Conservation (phyloP, 768 basidiomycete genomes). For the Ramaria rubella region DNA sequence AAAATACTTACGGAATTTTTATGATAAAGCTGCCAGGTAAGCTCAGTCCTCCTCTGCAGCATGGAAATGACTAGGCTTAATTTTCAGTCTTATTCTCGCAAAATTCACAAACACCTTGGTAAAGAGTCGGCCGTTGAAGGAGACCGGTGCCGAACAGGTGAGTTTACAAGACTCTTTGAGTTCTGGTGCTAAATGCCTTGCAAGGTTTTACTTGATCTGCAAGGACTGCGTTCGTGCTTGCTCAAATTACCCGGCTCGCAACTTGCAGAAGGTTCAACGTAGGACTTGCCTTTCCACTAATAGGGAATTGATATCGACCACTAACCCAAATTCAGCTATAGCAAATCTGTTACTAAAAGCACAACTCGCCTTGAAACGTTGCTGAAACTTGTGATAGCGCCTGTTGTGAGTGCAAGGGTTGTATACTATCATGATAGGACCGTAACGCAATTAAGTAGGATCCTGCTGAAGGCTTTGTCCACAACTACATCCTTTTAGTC, state of each 20-base stretch:
- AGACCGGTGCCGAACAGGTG: conserved; percentile 94
- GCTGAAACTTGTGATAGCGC: conserved; percentile 92
- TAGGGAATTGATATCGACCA: conserved; percentile 5
- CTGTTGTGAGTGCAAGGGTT: conserved; percentile 51
- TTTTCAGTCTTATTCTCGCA: conserved; percentile 65
- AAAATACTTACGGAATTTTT: conserved; percentile 87
- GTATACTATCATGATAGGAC: not conserved
- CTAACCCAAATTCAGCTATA: conserved; percentile 50
- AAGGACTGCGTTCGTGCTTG: conserved; percentile 76
- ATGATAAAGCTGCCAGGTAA: conserved; percentile 90
- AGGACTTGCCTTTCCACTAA: not conserved
- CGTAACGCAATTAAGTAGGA: conserved; percentile 44
- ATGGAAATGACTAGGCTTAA: not conserved
- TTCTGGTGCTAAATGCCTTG: conserved; percentile 24
- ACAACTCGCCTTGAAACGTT: conserved; percentile 82
- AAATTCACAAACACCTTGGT: conserved; percentile 89
- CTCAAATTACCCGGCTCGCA: conserved; percentile 73
- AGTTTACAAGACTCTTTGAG: conserved; percentile 7
- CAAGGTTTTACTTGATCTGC: conserved; percentile 76
- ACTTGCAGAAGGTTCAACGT: conserved; percentile 35
- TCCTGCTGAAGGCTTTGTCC: conserved; percentile 88
- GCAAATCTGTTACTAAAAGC: conserved; percentile 72
- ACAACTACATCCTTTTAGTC: conserved; percentile 92
- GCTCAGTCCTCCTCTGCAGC: conserved; percentile 12
- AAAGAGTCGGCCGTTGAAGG: conserved; percentile 82